Percentiles rank a stretch among this genome's conserved stretches.
These are phyloP conservation scores for Auriscalpium vulgare DNA, from an alignment of 768 basidiomycete genomes.

Conservation along the genomic window DNA sequence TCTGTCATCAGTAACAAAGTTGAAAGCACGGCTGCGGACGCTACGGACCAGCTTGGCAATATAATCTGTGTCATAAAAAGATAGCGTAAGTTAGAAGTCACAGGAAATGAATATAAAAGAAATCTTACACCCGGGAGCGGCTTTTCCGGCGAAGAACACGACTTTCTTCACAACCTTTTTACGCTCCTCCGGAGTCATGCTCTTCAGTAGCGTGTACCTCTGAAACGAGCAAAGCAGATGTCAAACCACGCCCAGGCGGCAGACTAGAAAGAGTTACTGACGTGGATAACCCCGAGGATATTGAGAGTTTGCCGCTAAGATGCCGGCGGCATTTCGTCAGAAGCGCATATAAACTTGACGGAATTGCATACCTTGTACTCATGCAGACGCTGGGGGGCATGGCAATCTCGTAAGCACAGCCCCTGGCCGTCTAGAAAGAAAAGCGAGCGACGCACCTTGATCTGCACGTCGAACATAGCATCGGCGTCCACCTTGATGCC, in stretches of 20 bases:
- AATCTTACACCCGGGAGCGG: conserved; percentile 80
- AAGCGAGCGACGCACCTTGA: conserved; percentile 43
- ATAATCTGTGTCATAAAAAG: conserved; percentile 46
- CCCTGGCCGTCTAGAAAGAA: background rate
- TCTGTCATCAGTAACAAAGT: background rate
- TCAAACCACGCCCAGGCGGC: background rate
- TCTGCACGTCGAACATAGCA: conserved; percentile 89
- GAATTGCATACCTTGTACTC: conserved; percentile 70
- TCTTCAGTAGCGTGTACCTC: conserved; percentile 79
- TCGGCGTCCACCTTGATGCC: conserved; percentile 65
- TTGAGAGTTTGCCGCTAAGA: conserved; percentile 85
- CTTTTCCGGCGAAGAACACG: conserved; percentile 97
- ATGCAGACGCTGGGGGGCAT: conserved; percentile 60
- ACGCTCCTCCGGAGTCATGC: conserved; percentile 66
- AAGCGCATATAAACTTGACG: background rate
- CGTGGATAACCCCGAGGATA: conserved; percentile 84
- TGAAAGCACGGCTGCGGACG: background rate
- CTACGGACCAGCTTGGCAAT: conserved; percentile 75
- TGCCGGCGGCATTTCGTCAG: background rate
- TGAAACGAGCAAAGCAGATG: conserved; percentile 22
- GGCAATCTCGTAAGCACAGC: conserved; percentile 14
- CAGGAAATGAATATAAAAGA: background rate
- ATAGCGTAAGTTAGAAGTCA: conserved; percentile 7
- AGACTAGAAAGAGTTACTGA: conserved; percentile 25
- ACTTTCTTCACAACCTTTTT: conserved; percentile 80